Base-by-base conservation (phyloP, 176 grass and related monocot species). In the Carex kokanica region DNA sequence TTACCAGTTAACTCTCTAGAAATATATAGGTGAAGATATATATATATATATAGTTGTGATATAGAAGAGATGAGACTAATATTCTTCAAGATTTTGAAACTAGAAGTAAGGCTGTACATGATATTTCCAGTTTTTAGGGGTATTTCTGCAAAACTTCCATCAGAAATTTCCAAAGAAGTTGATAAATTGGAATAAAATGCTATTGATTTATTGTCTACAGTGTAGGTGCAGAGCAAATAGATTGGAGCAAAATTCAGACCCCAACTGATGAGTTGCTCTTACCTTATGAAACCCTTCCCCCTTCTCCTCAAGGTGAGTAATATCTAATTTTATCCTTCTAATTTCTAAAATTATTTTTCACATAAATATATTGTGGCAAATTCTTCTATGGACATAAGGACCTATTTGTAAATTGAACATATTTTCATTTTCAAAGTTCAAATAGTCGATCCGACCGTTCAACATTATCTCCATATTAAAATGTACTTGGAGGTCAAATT, bases 181-280 rank as follows among this genome's bases (percentile, higher is more conserved):
- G 8, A 6, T 18, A 20, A 21, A 51, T 77, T 77, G 31, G 21
- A 20, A 29, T 17, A 23, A 59, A 80, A 80, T 38, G 32, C 51
- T 20, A n/a, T 80, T 23, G 56, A 58, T 23, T 51, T 56, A 27
- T 36, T 63, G 32, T 29, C 23, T 27, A 40, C 10, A 82, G 96
- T 78, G 90, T 89, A 56, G 86, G 92, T 3, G 96, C 89, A 60
- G 91, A 95, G 80, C 91, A 86, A 61, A 93, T 95, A n/a, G 93
- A 98, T 14, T 98, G 96, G 95, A 80, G 78, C 47, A 98, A 95
- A 89, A 98, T 98, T 83, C 90, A 86, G 67, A 95, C 96, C 8
- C 96, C 96, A 34, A 91, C 93, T 43, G 96, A 98, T 70, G 86
- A 98, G 55, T 88, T 93, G 78, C 92, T 98, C 65, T 83, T 93